A percentile compares a stretch with the other conserved stretches of the same genome.
Conservation (phyloP, 2,329 filamentous ascomycete genomes). For the Alternaria ethzedia region DNA sequence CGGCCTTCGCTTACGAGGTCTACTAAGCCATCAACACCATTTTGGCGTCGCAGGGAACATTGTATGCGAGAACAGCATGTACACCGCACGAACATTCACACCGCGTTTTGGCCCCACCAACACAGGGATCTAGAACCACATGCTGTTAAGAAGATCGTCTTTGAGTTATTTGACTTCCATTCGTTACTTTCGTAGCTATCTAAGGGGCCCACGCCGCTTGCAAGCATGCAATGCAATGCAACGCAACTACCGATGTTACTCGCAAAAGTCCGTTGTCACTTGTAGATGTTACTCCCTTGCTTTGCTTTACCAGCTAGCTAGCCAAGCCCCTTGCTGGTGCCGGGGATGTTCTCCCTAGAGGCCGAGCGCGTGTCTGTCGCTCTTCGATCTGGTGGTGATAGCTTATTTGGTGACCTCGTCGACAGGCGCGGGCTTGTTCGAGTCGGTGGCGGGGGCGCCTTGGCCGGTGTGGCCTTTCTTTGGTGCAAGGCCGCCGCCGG, state of each 20-base stretch:
- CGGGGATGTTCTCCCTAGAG: neutral
- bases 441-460: conserved; percentile 18
- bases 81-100: conserved; percentile 7
- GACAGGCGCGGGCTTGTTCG: conserved; percentile 27
- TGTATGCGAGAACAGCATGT: conserved; percentile 1
- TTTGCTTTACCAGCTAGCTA: neutral
- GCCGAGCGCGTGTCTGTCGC: neutral
- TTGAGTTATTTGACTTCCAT: neutral
- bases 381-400: neutral
- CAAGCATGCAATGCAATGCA: neutral
- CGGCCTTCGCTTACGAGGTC: neutral
- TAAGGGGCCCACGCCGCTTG: neutral
- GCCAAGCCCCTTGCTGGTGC: neutral
- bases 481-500: conserved; percentile 38
- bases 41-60: conserved; percentile 5
- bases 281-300: neutral
- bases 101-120: conserved; percentile 4
- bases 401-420: conserved; percentile 28
- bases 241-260: conserved; percentile 1
- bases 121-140: neutral
- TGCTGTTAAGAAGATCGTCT: neutral
- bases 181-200: neutral
- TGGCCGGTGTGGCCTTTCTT: conserved; percentile 21
- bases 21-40: neutral
- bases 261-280: neutral